These are phyloP conservation scores for Stachybotrys chartarum DNA, from an alignment of 2,329 filamentous ascomycete species.

Conservation along the genomic window DNA sequence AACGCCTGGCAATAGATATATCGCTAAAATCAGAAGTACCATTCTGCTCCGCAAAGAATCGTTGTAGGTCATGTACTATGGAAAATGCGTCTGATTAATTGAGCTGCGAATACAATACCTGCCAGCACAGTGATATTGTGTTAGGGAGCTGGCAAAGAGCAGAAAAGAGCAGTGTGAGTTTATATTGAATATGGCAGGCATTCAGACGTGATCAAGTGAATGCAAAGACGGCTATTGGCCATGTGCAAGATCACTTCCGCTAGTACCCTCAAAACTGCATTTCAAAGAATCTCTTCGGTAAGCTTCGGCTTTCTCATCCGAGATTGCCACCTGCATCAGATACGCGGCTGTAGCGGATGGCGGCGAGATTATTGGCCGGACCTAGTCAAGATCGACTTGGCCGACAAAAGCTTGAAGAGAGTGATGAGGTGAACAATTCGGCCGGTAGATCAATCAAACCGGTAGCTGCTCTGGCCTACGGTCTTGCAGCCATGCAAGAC, in stretches of 20 bases:
- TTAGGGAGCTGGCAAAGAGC: not conserved
- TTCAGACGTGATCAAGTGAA: not conserved
- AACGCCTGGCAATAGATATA: not conserved
- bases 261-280: not conserved
- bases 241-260: not conserved
- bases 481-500: too few species aligned
- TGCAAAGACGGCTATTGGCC: not conserved
- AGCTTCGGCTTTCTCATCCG: conserved; percentile 9
- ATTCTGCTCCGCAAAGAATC: not conserved
- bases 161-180: not conserved
- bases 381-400: conserved; percentile 8
- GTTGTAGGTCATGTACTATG: not conserved
- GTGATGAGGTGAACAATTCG: too few species aligned
- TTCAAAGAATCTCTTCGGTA: conserved; percentile 6
- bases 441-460: too few species aligned
- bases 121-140: not conserved
- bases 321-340: conserved; percentile 6
- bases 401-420: too few species aligned
- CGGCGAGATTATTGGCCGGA: conserved; percentile 10
- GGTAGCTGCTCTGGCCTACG: too few species aligned
- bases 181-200: not conserved
- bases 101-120: not conserved
- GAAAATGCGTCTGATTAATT: not conserved
- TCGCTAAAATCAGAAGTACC: not conserved
- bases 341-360: conserved; percentile 12